Evolutionary conservation across 1,284 basidiomycete genomes (phyloP).

Genomic region (Marasmius tenuissimus): DNA sequence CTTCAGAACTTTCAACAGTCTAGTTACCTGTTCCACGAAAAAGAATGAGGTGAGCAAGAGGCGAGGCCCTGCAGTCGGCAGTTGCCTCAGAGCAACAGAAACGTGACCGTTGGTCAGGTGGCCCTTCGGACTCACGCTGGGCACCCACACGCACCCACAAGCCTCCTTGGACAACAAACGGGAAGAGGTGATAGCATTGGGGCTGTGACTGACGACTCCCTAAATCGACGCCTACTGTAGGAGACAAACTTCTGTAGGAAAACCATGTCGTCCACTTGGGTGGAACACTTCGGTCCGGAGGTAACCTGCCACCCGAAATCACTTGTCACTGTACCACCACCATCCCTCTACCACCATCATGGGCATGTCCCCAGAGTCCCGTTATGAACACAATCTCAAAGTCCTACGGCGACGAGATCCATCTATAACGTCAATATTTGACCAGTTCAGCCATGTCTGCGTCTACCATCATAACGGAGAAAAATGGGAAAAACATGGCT

Average conservation of each 20-base stretch:
- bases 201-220: neutral
- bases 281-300: neutral
- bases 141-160: too few species aligned
- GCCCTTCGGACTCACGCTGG: too few species aligned
- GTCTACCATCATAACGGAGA: constrained; percentile 70
- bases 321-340: neutral
- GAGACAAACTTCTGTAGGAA: neutral
- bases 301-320: neutral
- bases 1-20: too few species aligned
- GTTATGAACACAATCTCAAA: constrained; percentile 80
- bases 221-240: neutral
- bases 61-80: too few species aligned
- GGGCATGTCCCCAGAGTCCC: constrained; percentile 55
- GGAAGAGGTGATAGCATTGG: neutral
- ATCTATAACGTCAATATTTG: constrained; percentile 76
- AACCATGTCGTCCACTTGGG: too few species aligned
- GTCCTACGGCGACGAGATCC: constrained; percentile 81
- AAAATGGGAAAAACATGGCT: constrained; percentile 83
- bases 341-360: neutral
- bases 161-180: too few species aligned
- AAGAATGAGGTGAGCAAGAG: too few species aligned
- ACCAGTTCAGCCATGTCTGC: constrained; percentile 85
- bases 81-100: too few species aligned
- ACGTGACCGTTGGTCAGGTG: too few species aligned
- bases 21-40: too few species aligned